Evolutionary conservation across 495 filamentous ascomycete genomes (phyloP).

Genomic region (Entonaema liquescens): DNA sequence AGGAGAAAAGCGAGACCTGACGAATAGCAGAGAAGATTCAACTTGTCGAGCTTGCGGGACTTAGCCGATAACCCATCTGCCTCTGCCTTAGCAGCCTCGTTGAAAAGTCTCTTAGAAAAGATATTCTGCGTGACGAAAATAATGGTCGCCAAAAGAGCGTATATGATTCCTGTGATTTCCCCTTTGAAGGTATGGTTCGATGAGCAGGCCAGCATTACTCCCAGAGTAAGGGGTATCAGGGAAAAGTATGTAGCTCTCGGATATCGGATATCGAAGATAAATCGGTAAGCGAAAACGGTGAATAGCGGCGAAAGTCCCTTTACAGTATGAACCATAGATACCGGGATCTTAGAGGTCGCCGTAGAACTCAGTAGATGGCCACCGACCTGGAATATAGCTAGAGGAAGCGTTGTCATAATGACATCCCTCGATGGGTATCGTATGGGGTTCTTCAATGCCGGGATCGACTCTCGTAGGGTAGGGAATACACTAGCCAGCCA

Average conservation of each 20-base stretch:
- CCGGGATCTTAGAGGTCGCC: conserved; percentile 91
- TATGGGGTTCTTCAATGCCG: conserved; percentile 83
- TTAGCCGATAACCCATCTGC: conserved; percentile 66
- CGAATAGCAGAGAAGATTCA: conserved; percentile 97
- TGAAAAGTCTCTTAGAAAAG: conserved; percentile 98
- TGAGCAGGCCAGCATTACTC: conserved; percentile 95
- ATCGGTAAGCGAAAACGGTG: conserved; percentile 91
- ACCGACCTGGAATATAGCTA: conserved; percentile 91
- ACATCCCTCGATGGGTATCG: conserved; percentile 83
- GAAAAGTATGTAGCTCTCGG: conserved; percentile 89
- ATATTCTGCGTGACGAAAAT: conserved; percentile 99
- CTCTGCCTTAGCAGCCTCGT: conserved; percentile 85
- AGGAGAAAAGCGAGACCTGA: conserved; percentile 89
- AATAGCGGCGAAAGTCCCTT: conserved; percentile 98
- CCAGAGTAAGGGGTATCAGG: conserved; percentile 87
- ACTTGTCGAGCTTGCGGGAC: conserved; percentile 86
- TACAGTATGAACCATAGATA: conserved; percentile 97
- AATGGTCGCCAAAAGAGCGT: conserved; percentile 84
- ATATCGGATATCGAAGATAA: conserved; percentile 88
- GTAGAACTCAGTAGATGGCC: conserved; percentile 94
- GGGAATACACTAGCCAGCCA: conserved; percentile 77
- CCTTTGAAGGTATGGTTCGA: conserved; percentile 77
- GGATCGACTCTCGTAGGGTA: conserved; percentile 69
- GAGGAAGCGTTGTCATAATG: conserved; percentile 83
- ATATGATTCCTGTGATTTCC: conserved; percentile 86